Evolutionary conservation across 306 rosid genomes (phyloP).

Genomic region (Ceratonia siliqua): DNA sequence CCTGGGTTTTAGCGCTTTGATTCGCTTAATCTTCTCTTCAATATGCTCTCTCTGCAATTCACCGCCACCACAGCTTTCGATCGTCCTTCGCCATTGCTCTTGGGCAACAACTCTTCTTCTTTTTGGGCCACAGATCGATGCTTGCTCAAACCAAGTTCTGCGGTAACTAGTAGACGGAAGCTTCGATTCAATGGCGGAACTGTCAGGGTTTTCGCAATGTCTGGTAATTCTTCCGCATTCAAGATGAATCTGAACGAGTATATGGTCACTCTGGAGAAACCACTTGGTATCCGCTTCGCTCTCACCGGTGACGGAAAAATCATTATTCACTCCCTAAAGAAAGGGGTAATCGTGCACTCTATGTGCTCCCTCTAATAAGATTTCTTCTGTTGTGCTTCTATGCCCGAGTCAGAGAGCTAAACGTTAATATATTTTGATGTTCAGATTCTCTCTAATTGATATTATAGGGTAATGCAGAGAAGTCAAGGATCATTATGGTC

Average conservation of each 20-base stretch:
- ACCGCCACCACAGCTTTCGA: constrained; percentile 32
- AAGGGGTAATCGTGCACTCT: constrained; percentile 58
- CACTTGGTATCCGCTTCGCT: constrained; percentile 87
- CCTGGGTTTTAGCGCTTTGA: neutral
- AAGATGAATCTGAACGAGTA: constrained; percentile 89
- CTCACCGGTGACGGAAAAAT: constrained; percentile 76
- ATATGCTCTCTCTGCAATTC: constrained; percentile 62
- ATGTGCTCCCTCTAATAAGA: neutral
- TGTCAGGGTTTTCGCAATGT: constrained; percentile 54
- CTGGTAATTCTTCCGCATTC: constrained; percentile 40
- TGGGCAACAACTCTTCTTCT: constrained; percentile 28
- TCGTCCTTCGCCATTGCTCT: constrained; percentile 23
- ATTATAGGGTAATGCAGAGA: constrained; percentile 85
- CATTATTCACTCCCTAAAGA: constrained; percentile 80
- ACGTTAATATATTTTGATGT: neutral
- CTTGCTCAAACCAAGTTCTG: constrained; percentile 17
- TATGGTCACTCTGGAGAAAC: constrained; percentile 83
- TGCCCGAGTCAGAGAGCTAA: neutral
- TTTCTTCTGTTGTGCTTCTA: neutral
- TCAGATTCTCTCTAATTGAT: neutral
- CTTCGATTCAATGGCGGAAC: constrained; percentile 40
- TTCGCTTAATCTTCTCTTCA: neutral
- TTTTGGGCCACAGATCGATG: constrained; percentile 46
- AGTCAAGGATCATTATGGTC: constrained; percentile 87
- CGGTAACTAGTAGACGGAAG: neutral